These are phyloP conservation scores for Sordaria brevicollis DNA, from an alignment of 495 filamentous ascomycete species.

Conservation along the genomic window DNA sequence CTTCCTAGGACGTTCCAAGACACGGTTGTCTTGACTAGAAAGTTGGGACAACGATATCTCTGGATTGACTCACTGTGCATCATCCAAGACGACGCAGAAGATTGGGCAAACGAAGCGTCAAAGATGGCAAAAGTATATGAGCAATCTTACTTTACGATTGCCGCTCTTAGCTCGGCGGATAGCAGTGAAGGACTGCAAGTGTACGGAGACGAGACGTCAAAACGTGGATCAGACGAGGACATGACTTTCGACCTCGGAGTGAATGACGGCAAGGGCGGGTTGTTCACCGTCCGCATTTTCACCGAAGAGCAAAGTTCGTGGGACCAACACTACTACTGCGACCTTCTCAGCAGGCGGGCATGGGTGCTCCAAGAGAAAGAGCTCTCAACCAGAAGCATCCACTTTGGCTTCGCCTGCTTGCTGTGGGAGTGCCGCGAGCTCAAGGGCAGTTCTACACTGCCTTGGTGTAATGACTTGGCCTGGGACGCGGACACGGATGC, in stretches of 20 bases:
- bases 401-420: background rate
- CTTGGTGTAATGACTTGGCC: background rate
- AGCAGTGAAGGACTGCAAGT: background rate
- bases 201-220: no score
- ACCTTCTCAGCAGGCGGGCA: no score
- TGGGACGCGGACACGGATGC: no score
- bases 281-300: background rate
- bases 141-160: slow-evolving; percentile 15
- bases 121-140: slow-evolving; percentile 19
- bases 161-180: background rate
- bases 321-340: no score
- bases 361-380: background rate
- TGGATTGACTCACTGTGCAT: slow-evolving; percentile 30
- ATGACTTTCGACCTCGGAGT: background rate
- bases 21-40: background rate
- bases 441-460: background rate
- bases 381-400: background rate
- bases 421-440: background rate
- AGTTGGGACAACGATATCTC: slow-evolving; percentile 15
- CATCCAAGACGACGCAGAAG: slow-evolving; percentile 18
- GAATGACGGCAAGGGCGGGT: background rate
- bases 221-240: background rate
- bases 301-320: no score
- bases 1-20: slow-evolving; percentile 11
- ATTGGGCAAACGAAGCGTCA: slow-evolving; percentile 19